These are phyloP conservation scores for Pythium dissotocum DNA, from an alignment of 352 stramenopile species.

Conservation along the genomic window DNA sequence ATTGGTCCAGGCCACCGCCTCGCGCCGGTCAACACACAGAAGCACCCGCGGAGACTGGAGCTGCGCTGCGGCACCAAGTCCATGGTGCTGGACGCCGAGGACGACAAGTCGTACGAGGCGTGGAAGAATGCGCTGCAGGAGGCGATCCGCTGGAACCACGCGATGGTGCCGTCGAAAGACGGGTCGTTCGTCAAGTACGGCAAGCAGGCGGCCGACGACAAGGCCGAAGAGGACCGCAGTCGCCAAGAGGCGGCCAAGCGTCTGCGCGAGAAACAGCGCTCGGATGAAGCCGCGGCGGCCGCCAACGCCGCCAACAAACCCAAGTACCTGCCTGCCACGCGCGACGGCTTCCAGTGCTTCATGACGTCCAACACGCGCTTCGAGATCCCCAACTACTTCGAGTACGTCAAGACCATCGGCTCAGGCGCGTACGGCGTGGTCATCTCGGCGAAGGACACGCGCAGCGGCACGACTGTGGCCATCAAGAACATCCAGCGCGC, in stretches of 20 bases:
- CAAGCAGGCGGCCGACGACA: constrained; percentile 73
- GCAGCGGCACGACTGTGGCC: constrained; percentile 45
- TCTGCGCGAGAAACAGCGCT: constrained; percentile 70
- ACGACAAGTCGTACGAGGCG: constrained; percentile 47
- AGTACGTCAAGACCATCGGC: constrained; percentile 88
- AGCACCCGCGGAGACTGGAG: constrained; percentile 67
- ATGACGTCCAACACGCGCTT: constrained; percentile 85
- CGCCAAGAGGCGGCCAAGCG: constrained; percentile 73
- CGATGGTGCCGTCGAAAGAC: constrained; percentile 82
- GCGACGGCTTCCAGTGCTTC: constrained; percentile 75
- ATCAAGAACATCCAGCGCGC: constrained; percentile 96
- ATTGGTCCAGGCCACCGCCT: constrained; percentile 74
- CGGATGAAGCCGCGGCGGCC: constrained; percentile 57
- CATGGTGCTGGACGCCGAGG: constrained; percentile 73
- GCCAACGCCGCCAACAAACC: constrained; percentile 78
- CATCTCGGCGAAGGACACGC: constrained; percentile 67
- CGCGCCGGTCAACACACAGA: constrained; percentile 42
- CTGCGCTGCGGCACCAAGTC: constrained; percentile 70
- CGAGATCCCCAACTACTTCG: constrained; percentile 74
- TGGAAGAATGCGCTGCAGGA: constrained; percentile 82
- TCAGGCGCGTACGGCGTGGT: constrained; percentile 92
- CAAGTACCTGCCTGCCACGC: constrained; percentile 77
- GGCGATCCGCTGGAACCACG: constrained; percentile 85
- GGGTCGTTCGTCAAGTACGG: constrained; percentile 80
- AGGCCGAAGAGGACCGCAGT: constrained; percentile 68